Conservation (phyloP, 2,329 filamentous ascomycete species). For the Penicillium sp. region DNA sequence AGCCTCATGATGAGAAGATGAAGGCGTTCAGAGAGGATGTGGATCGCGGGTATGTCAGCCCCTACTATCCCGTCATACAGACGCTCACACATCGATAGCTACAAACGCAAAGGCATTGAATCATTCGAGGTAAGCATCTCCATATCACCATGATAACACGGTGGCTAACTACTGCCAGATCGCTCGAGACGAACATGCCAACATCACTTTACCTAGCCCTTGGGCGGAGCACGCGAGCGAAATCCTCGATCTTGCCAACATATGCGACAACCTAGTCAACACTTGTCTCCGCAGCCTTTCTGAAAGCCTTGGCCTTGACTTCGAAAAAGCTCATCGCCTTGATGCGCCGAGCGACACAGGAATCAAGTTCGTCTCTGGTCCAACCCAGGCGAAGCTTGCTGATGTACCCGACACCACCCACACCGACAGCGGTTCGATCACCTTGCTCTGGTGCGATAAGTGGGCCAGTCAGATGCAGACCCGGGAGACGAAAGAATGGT, state of each 20-base stretch:
- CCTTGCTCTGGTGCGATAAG: conserved; percentile 20
- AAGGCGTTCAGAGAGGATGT: conserved; percentile 9
- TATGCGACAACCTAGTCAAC: conserved; percentile 6
- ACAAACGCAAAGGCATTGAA: conserved; percentile 10
- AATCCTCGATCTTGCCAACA: conserved; percentile 4
- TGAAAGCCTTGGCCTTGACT: conserved; percentile 3
- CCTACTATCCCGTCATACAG: background rate
- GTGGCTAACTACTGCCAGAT: background rate
- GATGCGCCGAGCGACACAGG: conserved; percentile 8
- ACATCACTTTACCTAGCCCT: conserved; percentile 6
- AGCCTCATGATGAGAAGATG: conserved; percentile 15
- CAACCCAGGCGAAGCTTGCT: conserved; percentile 5
- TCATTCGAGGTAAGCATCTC: conserved; percentile 10
- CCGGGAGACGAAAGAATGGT: conserved; percentile 14
- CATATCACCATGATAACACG: too few species aligned
- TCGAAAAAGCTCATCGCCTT: conserved; percentile 8
- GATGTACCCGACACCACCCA: conserved; percentile 18
- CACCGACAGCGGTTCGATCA: conserved; percentile 16
- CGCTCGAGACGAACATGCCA: conserved; percentile 6
- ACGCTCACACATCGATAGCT: conserved; percentile 4
- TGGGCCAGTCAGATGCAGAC: conserved; percentile 16
- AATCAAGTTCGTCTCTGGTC: conserved; percentile 15
- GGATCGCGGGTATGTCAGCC: conserved; percentile 5
- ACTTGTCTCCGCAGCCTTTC: conserved; percentile 9
- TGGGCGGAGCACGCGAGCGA: conserved; percentile 3